These are phyloP conservation scores for Solanum dulcamara DNA, from an alignment of 257 asterid genomes.

Conservation along the genomic window DNA sequence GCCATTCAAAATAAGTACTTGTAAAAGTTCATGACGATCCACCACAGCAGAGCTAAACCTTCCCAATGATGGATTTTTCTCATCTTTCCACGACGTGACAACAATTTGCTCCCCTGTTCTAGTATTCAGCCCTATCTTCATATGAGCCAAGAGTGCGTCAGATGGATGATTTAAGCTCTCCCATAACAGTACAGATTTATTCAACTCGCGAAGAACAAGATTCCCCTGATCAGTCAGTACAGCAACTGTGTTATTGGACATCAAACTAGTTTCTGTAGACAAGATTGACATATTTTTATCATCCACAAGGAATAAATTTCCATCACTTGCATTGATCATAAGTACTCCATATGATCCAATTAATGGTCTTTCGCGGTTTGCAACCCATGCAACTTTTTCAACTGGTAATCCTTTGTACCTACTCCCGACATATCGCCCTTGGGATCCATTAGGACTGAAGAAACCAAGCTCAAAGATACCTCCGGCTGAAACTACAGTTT, in stretches of 20 bases:
- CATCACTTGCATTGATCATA: not conserved
- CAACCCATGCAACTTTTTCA: conserved; percentile 5
- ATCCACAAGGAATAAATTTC: not conserved
- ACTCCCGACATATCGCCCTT: not conserved
- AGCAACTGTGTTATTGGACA: not conserved
- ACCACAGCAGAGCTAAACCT: not conserved
- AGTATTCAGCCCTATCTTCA: conserved; percentile 1
- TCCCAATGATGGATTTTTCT: not conserved
- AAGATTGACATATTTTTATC: not conserved
- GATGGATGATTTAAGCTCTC: conserved; percentile 1
- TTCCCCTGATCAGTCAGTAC: not conserved
- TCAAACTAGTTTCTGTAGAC: not conserved
- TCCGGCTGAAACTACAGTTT: conserved; percentile 3
- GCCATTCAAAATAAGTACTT: not conserved
- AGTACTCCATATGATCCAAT: not conserved
- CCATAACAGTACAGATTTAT: conserved; percentile 1
- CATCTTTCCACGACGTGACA: not conserved
- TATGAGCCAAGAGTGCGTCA: not conserved
- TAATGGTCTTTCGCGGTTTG: not conserved
- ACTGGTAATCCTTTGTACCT: not conserved
- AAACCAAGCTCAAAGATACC: conserved; percentile 1
- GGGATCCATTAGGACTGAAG: not conserved
- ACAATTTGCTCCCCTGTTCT: not conserved
- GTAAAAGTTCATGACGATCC: not conserved
- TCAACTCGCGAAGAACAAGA: not conserved